Percentiles rank a stretch among this genome's conserved stretches.
Conservation (phyloP, 192 early-diverging fungal genomes). For the Coemansia asiatica region DNA sequence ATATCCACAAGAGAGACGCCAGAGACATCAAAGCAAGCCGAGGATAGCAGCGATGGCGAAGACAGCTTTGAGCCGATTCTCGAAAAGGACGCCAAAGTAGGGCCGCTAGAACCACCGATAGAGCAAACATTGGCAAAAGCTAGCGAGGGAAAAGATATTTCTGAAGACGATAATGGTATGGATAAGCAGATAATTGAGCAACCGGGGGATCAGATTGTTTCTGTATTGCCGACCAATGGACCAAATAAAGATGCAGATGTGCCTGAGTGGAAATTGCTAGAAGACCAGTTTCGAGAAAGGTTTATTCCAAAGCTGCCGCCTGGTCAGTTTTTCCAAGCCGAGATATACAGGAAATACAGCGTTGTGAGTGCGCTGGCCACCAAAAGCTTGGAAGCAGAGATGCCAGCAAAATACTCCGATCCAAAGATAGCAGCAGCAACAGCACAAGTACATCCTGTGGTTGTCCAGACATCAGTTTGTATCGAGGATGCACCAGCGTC, state of each 20-base stretch:
- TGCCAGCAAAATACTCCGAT: background rate
- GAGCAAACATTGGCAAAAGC: background rate
- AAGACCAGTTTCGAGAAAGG: constrained; percentile 24
- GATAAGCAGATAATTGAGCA: background rate
- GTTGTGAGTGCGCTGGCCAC: background rate
- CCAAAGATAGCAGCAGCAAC: background rate
- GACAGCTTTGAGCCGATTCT: constrained; percentile 36
- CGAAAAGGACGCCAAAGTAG: background rate
- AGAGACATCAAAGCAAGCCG: background rate
- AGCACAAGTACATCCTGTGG: background rate
- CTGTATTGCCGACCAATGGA: background rate
- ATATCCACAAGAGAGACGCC: constrained; percentile 37
- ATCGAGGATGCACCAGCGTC: background rate
- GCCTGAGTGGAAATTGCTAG: constrained; percentile 9
- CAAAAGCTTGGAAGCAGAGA: background rate
- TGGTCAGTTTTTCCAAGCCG: constrained; percentile 28
- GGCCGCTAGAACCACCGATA: background rate
- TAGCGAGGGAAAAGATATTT: background rate
- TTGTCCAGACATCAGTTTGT: background rate
- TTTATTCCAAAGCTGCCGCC: constrained; percentile 15
- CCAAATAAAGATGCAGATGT: constrained; percentile 5
- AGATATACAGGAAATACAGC: constrained; percentile 37
- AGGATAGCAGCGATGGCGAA: constrained; percentile 31
- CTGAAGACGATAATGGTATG: background rate
- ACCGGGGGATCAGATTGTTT: too few species aligned